These are phyloP conservation scores for Colletotrichum sublineola DNA, from an alignment of 2,329 filamentous ascomycete species.

Conservation along the genomic window DNA sequence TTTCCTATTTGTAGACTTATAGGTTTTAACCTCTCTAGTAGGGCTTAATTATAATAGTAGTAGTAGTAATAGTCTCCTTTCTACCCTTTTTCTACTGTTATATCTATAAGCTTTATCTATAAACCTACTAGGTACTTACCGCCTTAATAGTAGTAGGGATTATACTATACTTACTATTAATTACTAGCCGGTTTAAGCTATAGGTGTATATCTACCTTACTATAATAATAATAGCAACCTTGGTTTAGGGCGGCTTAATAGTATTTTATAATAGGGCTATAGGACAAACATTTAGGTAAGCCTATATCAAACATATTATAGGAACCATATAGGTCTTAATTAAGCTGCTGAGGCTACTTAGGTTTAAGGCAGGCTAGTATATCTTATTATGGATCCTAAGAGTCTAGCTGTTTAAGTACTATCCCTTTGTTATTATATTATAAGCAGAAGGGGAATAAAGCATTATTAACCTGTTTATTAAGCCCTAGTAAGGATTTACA, in stretches of 20 bases:
- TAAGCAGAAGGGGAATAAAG: neutral
- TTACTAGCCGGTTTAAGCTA: neutral
- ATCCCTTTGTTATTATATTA: constrained; percentile 2
- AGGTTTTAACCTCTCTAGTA: neutral
- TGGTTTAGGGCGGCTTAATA: neutral
- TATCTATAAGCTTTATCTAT: constrained; percentile 6
- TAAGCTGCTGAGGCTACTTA: neutral
- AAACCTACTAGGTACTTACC: neutral
- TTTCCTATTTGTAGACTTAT: neutral
- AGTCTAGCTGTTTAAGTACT: constrained; percentile 4
- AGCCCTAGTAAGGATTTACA: constrained; percentile 1
- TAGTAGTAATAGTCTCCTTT: neutral
- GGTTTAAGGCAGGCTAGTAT: constrained; percentile 8
- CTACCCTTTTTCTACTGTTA: neutral
- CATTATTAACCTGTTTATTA: constrained; percentile 10
- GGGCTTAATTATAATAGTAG: neutral
- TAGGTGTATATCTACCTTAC: neutral
- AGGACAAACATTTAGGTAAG: neutral
- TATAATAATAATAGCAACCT: neutral
- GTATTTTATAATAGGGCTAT: neutral
- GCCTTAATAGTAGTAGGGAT: neutral
- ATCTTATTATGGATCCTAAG: constrained; percentile 1
- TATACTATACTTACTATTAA: neutral
- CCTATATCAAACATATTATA: neutral
- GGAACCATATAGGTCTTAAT: neutral